Percentiles rank a stretch among this genome's conserved stretches.
Conservation (phyloP, 2,329 filamentous ascomycete species). For the Sphaceloma murrayae region DNA sequence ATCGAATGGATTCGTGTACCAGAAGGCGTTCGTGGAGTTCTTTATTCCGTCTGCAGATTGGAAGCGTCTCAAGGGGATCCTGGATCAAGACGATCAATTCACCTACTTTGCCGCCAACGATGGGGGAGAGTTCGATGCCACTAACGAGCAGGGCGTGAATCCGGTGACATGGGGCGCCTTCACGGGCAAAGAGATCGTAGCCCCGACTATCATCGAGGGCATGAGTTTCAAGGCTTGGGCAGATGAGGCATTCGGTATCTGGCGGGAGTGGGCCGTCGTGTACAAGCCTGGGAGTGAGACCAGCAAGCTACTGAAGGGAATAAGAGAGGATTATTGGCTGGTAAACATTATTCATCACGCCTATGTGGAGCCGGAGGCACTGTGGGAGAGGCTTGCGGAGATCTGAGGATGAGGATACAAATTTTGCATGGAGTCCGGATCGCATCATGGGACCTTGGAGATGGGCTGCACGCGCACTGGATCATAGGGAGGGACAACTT, state of each 20-base stretch:
- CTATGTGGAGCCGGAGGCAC: constrained; percentile 57
- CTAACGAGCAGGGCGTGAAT: constrained; percentile 60
- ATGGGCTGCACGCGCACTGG: no score
- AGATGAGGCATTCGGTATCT: constrained; percentile 93
- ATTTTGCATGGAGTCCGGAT: no score
- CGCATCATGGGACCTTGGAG: no score
- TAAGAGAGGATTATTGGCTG: constrained; percentile 67
- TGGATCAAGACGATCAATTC: constrained; percentile 58
- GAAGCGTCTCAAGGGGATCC: constrained; percentile 52
- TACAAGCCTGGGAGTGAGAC: constrained; percentile 67
- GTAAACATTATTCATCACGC: constrained; percentile 85
- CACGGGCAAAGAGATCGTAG: constrained; percentile 88
- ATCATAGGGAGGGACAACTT: no score
- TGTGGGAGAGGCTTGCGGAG: constrained; percentile 59
- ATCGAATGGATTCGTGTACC: constrained; percentile 85
- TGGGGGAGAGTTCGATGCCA: constrained; percentile 67
- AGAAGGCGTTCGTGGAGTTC: constrained; percentile 94
- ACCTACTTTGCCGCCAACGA: constrained; percentile 83
- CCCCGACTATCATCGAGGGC: constrained; percentile 92
- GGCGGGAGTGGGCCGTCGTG: constrained; percentile 84
- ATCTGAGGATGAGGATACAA: not conserved
- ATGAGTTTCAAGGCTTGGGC: constrained; percentile 90
- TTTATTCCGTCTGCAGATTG: constrained; percentile 73
- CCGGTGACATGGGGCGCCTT: constrained; percentile 97
- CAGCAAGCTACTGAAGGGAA: constrained; percentile 57